Conservation (phyloP, 2,329 filamentous ascomycete species). For the Microcyclosporella mali region DNA sequence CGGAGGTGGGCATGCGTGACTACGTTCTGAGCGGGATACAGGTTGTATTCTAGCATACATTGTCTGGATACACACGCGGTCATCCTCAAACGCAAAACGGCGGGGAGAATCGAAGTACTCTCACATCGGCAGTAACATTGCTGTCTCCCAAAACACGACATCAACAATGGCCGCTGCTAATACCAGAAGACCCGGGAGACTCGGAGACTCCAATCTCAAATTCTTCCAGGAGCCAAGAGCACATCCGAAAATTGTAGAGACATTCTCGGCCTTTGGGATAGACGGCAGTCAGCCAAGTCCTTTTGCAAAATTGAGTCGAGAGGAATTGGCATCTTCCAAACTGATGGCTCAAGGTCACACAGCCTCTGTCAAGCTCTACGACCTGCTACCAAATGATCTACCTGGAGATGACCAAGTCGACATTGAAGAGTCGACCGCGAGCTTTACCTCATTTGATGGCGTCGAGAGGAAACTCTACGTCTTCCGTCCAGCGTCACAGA, state of each 20-base stretch:
- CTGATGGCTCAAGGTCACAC: slow-evolving; percentile 18
- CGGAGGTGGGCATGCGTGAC: no score
- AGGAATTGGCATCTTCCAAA: slow-evolving; percentile 13
- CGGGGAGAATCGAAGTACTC: no score
- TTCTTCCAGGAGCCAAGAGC: slow-evolving; percentile 22
- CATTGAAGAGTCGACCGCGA: slow-evolving; percentile 12
- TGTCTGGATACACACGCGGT: no score
- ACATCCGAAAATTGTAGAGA: slow-evolving; percentile 21
- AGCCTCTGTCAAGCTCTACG: slow-evolving; percentile 57
- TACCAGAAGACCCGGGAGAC: slow-evolving; percentile 18
- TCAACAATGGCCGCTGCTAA: not conserved
- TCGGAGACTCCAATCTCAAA: slow-evolving; percentile 21
- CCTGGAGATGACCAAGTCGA: slow-evolving; percentile 17
- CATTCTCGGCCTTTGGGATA: slow-evolving; percentile 17
- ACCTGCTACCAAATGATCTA: slow-evolving; percentile 63
- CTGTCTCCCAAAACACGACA: no score
- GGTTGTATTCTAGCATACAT: no score
- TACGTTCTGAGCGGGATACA: no score
- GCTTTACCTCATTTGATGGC: slow-evolving; percentile 16
- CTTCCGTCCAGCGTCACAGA: not conserved
- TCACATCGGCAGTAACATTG: no score
- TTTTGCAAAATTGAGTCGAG: slow-evolving; percentile 11
- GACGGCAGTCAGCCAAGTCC: slow-evolving; percentile 17
- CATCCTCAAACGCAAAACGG: no score
- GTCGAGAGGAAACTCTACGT: not conserved